These are phyloP conservation scores for Calonectria hongkongensis DNA, from an alignment of 2,329 filamentous ascomycete genomes.

Conservation along the genomic window DNA sequence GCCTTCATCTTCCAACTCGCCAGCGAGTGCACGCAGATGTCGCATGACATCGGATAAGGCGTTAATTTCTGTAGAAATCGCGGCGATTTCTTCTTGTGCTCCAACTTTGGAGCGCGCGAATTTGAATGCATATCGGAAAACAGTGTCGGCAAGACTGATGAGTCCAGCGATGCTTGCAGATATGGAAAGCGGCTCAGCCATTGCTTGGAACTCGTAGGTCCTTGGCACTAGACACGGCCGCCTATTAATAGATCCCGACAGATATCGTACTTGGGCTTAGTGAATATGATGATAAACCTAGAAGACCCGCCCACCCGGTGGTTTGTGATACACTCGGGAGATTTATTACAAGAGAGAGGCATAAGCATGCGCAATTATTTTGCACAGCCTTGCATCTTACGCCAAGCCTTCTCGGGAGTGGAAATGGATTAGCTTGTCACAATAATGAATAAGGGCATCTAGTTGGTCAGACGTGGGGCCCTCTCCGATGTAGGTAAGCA, in stretches of 20 bases:
- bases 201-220: background rate
- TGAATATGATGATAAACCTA: background rate
- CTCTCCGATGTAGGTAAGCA: no score
- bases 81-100: slow-evolving; percentile 22
- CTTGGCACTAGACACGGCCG: no score
- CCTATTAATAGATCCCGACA: no score
- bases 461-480: no score
- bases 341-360: background rate
- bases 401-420: no score
- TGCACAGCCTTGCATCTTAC: background rate
- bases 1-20: slow-evolving; percentile 29
- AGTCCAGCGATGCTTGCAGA: slow-evolving; percentile 39
- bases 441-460: no score
- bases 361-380: background rate
- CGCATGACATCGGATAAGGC: background rate
- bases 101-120: slow-evolving; percentile 16
- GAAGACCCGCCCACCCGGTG: background rate
- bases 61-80: slow-evolving; percentile 30
- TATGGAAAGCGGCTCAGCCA: slow-evolving; percentile 38
- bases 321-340: background rate
- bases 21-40: slow-evolving; percentile 22
- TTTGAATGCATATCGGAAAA: slow-evolving; percentile 31
- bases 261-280: no score
- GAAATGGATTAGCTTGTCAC: no score
- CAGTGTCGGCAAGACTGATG: slow-evolving; percentile 28